Base-by-base conservation (phyloP, 495 filamentous ascomycete genomes). In the Penicillium cinerascens region DNA sequence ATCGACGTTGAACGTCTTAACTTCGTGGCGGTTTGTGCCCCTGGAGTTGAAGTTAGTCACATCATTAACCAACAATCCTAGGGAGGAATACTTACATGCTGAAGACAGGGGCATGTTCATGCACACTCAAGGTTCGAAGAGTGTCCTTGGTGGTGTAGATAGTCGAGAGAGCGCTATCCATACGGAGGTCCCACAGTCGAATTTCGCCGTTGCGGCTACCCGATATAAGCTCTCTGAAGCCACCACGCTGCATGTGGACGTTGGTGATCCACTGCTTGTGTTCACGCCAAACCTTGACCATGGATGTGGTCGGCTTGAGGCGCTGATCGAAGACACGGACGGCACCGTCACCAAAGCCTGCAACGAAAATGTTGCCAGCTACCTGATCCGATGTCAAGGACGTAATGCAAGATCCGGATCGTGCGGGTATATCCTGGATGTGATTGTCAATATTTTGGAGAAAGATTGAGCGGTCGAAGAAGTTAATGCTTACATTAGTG, bases 21-120 rank as follows among this genome's bases (percentile, higher is more conserved):
- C 87, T 35, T 82, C 82, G 66, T 96, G 92, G 41, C 85, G 83
- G 47, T 89, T 89, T 11, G 91, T 91, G 54, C 92, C 95, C 52
- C 91, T 96, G 59, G 22, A n/a, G 17, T 25, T 9, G 23, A 38
- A 6, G 42, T 66, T 56, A 63, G 55, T 49, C 16, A 29, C 17
- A 13, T 42, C 29, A 26, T 21, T 23, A 2, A 23, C 7, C 16
- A 37, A 3, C 8, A 26, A 42, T 5, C 29, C 2, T 26, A n/a
- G 48, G 26, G 36, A 11, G 29, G 6, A 42, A 29, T 23, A 84
- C 88, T 73, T 88, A 96, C 91, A 92, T 84, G 61, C 90, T 90
- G 76, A 97, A 95, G 6, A 99, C 92, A 25, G 93, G 93, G 41
- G 95, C 83, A 71, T 97, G 95, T 67, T 99, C 93, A 70, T 99